These are phyloP conservation scores for Solanum chmielewskii DNA, from an alignment of 257 asterid genomes.

Conservation along the genomic window DNA sequence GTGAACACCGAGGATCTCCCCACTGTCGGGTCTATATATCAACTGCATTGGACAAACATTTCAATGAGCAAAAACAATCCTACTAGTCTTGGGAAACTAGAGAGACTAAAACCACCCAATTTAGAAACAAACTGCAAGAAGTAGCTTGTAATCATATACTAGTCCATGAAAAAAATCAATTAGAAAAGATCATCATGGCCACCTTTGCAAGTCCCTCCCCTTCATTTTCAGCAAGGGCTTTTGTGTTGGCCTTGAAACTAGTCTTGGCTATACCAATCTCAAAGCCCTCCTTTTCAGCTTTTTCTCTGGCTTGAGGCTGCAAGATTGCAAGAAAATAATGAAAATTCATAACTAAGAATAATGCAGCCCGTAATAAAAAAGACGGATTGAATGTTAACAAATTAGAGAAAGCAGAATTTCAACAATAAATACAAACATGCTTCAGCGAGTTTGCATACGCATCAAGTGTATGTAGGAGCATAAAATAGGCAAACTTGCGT, in stretches of 20 bases:
- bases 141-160: not conserved
- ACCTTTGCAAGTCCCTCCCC: constrained; percentile 96
- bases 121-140: not conserved
- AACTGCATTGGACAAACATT: constrained; percentile 33
- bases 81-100: not conserved
- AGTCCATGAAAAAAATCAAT: not conserved
- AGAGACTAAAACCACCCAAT: not conserved
- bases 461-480: not conserved
- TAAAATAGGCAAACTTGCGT: not conserved
- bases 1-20: constrained; percentile 93
- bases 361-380: not conserved
- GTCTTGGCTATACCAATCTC: constrained; percentile 75
- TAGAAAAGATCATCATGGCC: not conserved
- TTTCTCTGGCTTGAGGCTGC: constrained; percentile 95
- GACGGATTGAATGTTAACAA: not conserved
- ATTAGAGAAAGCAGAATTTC: not conserved
- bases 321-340: constrained; percentile 9
- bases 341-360: not conserved
- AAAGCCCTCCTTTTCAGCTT: constrained; percentile 82
- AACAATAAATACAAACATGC: not conserved
- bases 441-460: not conserved
- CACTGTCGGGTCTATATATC: constrained; percentile 84
- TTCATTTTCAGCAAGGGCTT: constrained; percentile 94
- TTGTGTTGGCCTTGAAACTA: constrained; percentile 91
- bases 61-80: not conserved